Conservation (phyloP, 768 basidiomycete genomes). For the Leucocoprinus leucothites region DNA sequence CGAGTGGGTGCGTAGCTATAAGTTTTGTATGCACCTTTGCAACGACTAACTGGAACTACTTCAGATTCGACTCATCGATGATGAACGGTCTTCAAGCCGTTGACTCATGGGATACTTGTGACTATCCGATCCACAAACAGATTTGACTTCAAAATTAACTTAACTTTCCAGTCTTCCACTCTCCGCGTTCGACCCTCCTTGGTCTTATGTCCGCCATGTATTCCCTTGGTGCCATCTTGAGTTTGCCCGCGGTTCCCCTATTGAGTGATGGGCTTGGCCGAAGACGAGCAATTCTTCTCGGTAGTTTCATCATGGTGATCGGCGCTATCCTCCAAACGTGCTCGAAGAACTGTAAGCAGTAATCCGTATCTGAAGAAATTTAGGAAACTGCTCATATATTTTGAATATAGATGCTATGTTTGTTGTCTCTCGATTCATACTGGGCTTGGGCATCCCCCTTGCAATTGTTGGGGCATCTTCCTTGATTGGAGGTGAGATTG, state of each 20-base stretch:
- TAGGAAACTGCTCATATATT: not conserved
- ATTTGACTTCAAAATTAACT: not conserved
- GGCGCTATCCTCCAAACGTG: slow-evolving; percentile 45
- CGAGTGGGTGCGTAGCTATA: slow-evolving; percentile 41
- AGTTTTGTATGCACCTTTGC: not conserved
- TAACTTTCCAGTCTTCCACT: slow-evolving; percentile 41
- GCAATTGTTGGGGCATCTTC: slow-evolving; percentile 65
- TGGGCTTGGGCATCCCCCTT: slow-evolving; percentile 60
- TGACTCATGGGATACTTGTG: slow-evolving; percentile 53
- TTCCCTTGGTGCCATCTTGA: slow-evolving; percentile 54
- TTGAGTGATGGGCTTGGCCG: slow-evolving; percentile 52
- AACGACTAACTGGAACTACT: not conserved
- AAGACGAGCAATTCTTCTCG: slow-evolving; percentile 46
- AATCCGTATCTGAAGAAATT: not conserved
- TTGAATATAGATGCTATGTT: slow-evolving; percentile 51
- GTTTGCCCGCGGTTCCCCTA: slow-evolving; percentile 50
- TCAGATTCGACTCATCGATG: slow-evolving; percentile 59
- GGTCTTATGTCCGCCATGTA: slow-evolving; percentile 60
- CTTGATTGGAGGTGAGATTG: slow-evolving; percentile 45
- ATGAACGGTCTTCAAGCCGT: slow-evolving; percentile 62
- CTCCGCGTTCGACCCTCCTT: slow-evolving; percentile 50
- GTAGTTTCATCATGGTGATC: slow-evolving; percentile 47
- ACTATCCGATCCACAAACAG: slow-evolving; percentile 7
- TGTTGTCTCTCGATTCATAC: slow-evolving; percentile 48
- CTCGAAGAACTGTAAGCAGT: slow-evolving; percentile 43